Evolutionary conservation across 495 filamentous ascomycete genomes (phyloP).

Genomic region (Barbatosphaeria neglecta): DNA sequence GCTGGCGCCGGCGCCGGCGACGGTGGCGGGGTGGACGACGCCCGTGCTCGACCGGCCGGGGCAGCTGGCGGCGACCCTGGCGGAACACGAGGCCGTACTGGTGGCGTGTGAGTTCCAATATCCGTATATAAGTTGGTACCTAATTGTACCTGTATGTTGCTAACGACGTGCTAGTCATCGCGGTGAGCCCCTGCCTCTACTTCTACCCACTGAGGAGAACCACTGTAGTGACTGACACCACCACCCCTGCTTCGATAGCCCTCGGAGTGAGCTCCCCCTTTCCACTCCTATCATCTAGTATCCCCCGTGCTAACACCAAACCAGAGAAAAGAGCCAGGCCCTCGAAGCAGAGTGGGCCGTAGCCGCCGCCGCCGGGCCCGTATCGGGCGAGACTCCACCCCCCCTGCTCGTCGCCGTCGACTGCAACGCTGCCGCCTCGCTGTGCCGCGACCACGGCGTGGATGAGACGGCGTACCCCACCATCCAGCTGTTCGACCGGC

Average conservation of each 20-base stretch:
- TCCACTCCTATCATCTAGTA: not conserved
- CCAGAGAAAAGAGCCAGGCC: conserved; percentile 6
- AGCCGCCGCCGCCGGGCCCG: conserved; percentile 1
- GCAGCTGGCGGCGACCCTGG: not conserved
- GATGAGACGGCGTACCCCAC: conserved; percentile 8
- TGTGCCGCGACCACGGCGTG: conserved; percentile 9
- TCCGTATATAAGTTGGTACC: not conserved
- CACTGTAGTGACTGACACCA: not conserved
- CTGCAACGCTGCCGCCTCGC: conserved; percentile 6
- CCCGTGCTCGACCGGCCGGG: too few species aligned
- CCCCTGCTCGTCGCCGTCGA: conserved; percentile 20
- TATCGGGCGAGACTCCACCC: too few species aligned
- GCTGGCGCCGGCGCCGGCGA: too few species aligned
- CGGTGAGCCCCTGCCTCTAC: not conserved
- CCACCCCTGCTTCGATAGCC: not conserved
- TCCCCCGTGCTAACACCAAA: not conserved
- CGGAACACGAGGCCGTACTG: not conserved
- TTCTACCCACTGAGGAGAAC: not conserved
- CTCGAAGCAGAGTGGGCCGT: conserved; percentile 13
- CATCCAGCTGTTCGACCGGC: conserved; percentile 8
- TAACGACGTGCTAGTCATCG: not conserved
- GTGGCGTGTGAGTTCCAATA: conserved; percentile 2
- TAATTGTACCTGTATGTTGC: not conserved
- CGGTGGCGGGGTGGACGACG: too few species aligned
- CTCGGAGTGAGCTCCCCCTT: not conserved